These are phyloP conservation scores for Pythium rhizo-oryzae DNA, from an alignment of 352 stramenopile genomes.

Conservation along the genomic window DNA sequence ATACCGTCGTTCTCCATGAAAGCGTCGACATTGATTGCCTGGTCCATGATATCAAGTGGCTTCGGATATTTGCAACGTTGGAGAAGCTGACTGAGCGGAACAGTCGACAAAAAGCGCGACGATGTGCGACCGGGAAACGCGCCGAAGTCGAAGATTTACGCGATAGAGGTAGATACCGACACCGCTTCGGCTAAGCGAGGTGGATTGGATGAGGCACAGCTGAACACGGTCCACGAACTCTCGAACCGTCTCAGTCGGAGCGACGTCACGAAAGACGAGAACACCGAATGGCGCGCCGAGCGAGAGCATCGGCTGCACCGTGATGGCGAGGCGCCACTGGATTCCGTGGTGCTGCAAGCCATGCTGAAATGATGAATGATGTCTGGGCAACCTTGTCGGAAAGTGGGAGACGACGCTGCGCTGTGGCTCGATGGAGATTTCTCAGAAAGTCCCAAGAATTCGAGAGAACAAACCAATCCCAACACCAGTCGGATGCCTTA, in stretches of 20 bases:
- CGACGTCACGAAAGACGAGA: not conserved
- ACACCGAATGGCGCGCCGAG: not conserved
- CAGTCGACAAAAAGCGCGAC: not conserved
- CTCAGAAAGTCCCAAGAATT: too few relatives aligned
- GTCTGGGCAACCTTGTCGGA: too few relatives aligned
- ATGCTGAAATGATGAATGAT: too few relatives aligned
- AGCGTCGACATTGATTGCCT: not conserved
- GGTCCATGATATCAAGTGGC: not conserved
- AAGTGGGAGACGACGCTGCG: too few relatives aligned
- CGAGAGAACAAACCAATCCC: too few relatives aligned
- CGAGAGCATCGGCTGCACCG: constrained; percentile 4
- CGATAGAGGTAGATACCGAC: not conserved
- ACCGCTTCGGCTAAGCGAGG: too few relatives aligned
- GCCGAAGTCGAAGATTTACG: not conserved
- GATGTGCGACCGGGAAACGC: not conserved
- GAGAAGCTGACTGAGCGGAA: not conserved
- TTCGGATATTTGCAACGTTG: not conserved
- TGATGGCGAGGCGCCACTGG: not conserved
- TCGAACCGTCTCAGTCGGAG: not conserved
- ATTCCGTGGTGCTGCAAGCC: too few relatives aligned
- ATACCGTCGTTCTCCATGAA: not conserved
- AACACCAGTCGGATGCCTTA: too few relatives aligned
- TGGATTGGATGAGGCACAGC: too few relatives aligned
- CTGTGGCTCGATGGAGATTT: too few relatives aligned
- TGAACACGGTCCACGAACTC: too few relatives aligned